These are phyloP conservation scores for Cystofilobasidium macerans DNA, from an alignment of 768 basidiomycete genomes.

Conservation along the genomic window DNA sequence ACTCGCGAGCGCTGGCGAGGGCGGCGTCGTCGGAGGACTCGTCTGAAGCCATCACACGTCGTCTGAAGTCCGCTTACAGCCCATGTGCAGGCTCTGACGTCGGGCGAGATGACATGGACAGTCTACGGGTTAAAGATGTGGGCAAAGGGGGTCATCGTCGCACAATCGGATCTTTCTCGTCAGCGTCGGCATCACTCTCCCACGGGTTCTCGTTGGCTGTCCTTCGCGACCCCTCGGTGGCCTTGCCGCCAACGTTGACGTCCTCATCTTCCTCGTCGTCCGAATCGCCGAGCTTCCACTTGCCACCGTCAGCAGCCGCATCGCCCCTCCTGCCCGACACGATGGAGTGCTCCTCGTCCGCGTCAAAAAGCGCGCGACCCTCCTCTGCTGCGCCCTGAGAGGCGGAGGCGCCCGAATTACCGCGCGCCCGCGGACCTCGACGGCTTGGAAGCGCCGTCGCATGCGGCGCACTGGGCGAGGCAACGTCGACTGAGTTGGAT, in stretches of 20 bases:
- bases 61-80: not conserved
- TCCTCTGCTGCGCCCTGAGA: constrained; percentile 1
- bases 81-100: too few species aligned
- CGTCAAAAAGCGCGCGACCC: constrained; percentile 14
- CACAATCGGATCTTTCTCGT: not conserved
- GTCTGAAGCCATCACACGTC: not conserved
- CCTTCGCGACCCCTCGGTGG: not conserved
- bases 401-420: not conserved
- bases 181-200: not conserved
- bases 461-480: not conserved
- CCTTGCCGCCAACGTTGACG: not conserved
- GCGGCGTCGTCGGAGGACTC: constrained; percentile 20
- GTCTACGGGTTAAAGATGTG: not conserved
- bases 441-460: not conserved
- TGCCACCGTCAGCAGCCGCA: not conserved
- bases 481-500: not conserved
- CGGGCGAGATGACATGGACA: too few species aligned
- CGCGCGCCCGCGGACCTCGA: not conserved
- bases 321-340: not conserved
- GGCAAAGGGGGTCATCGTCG: not conserved
- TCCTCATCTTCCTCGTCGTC: constrained; percentile 13
- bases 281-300: constrained; percentile 14
- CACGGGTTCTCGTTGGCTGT: not conserved
- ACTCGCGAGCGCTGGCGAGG: constrained; percentile 21
- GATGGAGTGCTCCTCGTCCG: constrained; percentile 1